Base-by-base conservation (phyloP, 164 flowering plant species). In the Buxus sempervirens region DNA sequence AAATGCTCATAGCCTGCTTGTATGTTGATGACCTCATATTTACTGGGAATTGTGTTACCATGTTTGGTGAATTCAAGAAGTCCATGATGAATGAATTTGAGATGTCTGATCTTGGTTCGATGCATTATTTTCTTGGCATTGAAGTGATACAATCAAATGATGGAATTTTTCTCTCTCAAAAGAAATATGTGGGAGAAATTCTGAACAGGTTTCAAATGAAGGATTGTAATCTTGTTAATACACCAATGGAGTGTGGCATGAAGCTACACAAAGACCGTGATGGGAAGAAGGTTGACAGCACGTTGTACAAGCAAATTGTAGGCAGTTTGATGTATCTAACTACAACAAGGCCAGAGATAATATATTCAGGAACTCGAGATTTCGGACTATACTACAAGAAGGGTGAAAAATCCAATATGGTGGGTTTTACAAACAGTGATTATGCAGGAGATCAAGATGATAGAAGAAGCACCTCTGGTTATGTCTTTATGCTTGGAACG, bases 201-300 rank as follows among this genome's bases (percentile, higher is more conserved):
- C 26, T 59, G 38, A 38, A 59, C 36, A 59, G 62, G 62, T 59
- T 59, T 59, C 62, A 13, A n/a, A 59, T 59, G 62, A 59, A 59
- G 62, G 38, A 59, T 18, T 59, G 62, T 38, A 27, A 59, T 59
- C 38, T 4, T 59, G n/a, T 59, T 18, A 26, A 38, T n/a, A 27
- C 42, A 2, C 62, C 42, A 27, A 59, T 20, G 26, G 62, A 59
- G 32, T 59, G 26, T 59, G 21, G 38, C 21, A 26, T 59, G 62
- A 59, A 59, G 62, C 62, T 59, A 14, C 13, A 26, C 38, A 59
- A 59, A 59, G 62, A 59, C 26, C 22, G 4, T 59, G 41, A 27
- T 3, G 38, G 42, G 38, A 59, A 59, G 21, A 59, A 59, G 38
- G 38, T 59, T 20, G 62, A 59, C 36, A 59, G 21, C 38, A 59